Evolutionary conservation across 2,329 filamentous ascomycete species (phyloP).

Genomic region (Ceratocystis papillata): DNA sequence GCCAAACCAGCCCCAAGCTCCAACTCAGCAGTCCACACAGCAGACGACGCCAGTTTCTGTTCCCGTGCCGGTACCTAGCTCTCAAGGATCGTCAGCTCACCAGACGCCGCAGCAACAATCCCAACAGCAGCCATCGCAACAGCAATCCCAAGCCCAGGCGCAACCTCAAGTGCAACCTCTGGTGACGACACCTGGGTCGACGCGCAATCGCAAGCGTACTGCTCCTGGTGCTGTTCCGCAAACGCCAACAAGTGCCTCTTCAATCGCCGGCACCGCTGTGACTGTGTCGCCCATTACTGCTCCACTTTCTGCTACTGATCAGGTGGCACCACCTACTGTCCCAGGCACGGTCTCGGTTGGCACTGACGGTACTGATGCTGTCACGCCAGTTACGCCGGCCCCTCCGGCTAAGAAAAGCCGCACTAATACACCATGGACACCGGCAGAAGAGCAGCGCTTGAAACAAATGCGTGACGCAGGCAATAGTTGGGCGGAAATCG

Average conservation of each 20-base stretch:
- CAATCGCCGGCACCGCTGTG: conserved; percentile 27
- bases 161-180: conserved; percentile 28
- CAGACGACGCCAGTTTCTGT: conserved; percentile 10
- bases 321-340: conserved; percentile 30
- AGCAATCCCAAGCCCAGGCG: conserved; percentile 31
- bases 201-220: conserved; percentile 36
- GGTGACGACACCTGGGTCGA: background rate
- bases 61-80: conserved; percentile 26
- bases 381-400: conserved; percentile 17
- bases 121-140: conserved; percentile 29
- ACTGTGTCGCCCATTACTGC: conserved; percentile 32
- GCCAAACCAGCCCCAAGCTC: conserved; percentile 5
- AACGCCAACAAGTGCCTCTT: conserved; percentile 24
- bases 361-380: conserved; percentile 17
- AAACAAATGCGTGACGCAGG: conserved; percentile 91
- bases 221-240: conserved; percentile 33
- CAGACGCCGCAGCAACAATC: conserved; percentile 27
- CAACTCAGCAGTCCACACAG: conserved; percentile 9
- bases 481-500: conserved; percentile 95
- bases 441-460: conserved; percentile 79
- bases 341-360: conserved; percentile 27
- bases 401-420: conserved; percentile 69
- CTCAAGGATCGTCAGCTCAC: conserved; percentile 27
- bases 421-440: conserved; percentile 98
- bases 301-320: conserved; percentile 27